These are phyloP conservation scores for Monilinia polystroma DNA, from an alignment of 2,329 filamentous ascomycete species.

Conservation along the genomic window DNA sequence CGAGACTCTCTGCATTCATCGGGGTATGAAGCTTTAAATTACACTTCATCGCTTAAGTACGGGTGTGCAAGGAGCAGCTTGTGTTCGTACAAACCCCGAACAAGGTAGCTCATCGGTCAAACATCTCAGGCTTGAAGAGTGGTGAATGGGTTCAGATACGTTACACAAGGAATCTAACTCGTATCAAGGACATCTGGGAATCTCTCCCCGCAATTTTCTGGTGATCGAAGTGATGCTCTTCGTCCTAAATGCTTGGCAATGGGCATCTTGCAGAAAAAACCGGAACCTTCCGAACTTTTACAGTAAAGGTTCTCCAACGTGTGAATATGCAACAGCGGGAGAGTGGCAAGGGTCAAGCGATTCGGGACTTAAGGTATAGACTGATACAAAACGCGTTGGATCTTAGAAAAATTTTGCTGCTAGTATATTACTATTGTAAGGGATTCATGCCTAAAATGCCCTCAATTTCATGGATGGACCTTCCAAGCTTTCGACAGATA, in stretches of 20 bases:
- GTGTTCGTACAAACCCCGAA: background rate
- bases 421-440: background rate
- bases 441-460: background rate
- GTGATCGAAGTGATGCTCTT: background rate
- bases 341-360: background rate
- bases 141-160: too few relatives aligned
- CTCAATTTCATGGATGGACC: constrained; percentile 14
- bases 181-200: background rate
- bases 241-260: background rate
- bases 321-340: background rate
- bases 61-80: background rate
- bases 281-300: background rate
- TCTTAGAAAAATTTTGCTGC: too few relatives aligned
- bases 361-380: constrained; percentile 2
- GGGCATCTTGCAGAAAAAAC: background rate
- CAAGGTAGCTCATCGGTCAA: background rate
- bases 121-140: background rate
- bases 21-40: background rate
- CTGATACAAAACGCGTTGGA: background rate
- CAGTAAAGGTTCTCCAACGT: background rate
- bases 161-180: background rate
- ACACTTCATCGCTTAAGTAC: background rate
- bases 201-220: background rate
- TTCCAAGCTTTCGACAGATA: background rate
- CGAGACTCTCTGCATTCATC: background rate